Base-by-base conservation (phyloP, 2,329 filamentous ascomycete species). In the Esteya vermicola region DNA sequence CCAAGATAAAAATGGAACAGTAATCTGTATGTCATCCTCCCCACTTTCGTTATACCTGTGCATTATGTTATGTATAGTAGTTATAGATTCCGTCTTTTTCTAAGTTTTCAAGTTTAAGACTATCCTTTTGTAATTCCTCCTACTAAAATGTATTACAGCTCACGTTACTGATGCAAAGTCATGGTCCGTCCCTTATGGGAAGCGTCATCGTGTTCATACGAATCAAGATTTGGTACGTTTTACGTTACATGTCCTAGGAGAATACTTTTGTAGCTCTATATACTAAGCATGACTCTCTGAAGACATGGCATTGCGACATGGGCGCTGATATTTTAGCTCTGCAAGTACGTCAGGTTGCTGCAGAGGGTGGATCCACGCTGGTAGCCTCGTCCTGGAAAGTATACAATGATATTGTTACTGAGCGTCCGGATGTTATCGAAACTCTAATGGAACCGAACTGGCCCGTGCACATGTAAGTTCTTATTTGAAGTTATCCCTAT, bases 251-350 rank as follows among this genome's bases (percentile, higher is more conserved):
- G n/a, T n/a, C 5, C 13, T 16, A 31, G 28, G 18, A 8, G 26
- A n/a, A n/a, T 28, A 10, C 12, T 30, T 46, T 37, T 37, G 26
- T 22, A 27, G 31, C 33, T 6, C 9, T 19, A 33, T 26, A 38
- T 13, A 39, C 36, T 21, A 13, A 12, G 26, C 26, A 28, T 4
- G 16, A 10, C n/a, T n/a, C 16, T 4, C 4, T 9, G 13, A 25
- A 68, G 63, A 60, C 65, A 3, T 70, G 65, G 51, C 67, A 70
- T 43, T 67, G 52, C 36, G 67, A 71, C 46, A 68, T 70, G 65
- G 65, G 66, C n/a, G 60, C 60, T 22, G 65, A 69, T 32, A 56
- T 69, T 12, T 51, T 71, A 2, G 59, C 60, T 3, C 59, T 71
- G 7, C 66, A 71, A 43, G 58, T 68, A 22, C 62, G 65, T 16